Base-by-base conservation (phyloP, 345 rosid species). In the Dipteronia sinensis region DNA sequence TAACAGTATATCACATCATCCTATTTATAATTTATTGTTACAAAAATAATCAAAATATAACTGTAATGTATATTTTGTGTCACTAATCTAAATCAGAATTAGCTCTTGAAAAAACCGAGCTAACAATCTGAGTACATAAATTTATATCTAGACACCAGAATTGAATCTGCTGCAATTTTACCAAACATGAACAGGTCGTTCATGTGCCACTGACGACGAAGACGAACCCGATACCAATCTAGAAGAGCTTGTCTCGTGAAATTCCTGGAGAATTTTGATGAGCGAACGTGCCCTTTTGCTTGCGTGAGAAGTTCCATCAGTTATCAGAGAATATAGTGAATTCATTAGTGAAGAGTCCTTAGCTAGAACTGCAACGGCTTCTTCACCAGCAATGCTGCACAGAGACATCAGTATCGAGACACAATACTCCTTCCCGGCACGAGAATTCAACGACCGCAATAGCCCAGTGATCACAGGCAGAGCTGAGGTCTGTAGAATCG, bases 391-490 rank as follows among this genome's bases (percentile, higher is more conserved):
- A 76, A 86, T 81, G 55, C 68, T 70, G 78, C 97, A 89, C 53
- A 90, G 12, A 8, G 86, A 85, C 40, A 87, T 71, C 82, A 94
- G 71, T 58, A 89, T 77, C 49, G 89, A 86, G 65, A 80, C 92
- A 51, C 91, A 85, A 42, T 91, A 83, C 81, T 91, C 96, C 71
- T 86, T 90, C 81, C 82, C 90, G 0, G 77, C 66, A 78, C 82
- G 85, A 1, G 82, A 85, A 4, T 79, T 71, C 22, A 81, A 4
- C 13, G 90, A 81, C n/a, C 65, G 84, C 72, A 91, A 11, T 19
- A 83, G 64, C 76, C 83, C 82, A 3, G 71, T 70, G 16, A 89
- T 64, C 10, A 81, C 75, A 51, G 85, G 81, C 79, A 91, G 62
- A 19, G 83, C 90, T 0, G 90, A 83, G 2, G 87, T 83, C 61